Evolutionary conservation across 2,329 filamentous ascomycete species (phyloP).

Genomic region (Tolypocladium album): DNA sequence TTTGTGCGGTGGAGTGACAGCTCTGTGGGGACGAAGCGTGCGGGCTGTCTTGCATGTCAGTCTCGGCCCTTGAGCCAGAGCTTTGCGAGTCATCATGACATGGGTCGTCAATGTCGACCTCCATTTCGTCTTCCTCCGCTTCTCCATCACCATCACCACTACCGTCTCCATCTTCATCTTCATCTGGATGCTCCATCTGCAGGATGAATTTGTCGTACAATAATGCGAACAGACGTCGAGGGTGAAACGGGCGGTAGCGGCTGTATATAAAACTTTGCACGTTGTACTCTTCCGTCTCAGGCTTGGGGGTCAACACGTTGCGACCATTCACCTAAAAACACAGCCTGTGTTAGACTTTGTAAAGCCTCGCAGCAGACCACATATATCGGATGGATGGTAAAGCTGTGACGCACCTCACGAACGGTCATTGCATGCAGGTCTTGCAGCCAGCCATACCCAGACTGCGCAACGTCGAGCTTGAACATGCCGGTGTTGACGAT

Average conservation of each 20-base stretch:
- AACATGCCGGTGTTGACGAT: conserved; percentile 58
- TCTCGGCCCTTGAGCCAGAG: background rate
- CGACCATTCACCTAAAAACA: conserved; percentile 27
- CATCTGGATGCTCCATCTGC: conserved; percentile 31
- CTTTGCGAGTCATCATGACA: conserved; percentile 2
- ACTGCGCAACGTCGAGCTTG: conserved; percentile 51
- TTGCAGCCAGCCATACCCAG: conserved; percentile 59
- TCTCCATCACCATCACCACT: conserved; percentile 17
- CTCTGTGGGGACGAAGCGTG: conserved; percentile 11
- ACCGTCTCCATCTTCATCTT: conserved; percentile 21
- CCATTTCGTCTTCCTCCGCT: conserved; percentile 6
- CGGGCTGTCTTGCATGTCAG: background rate
- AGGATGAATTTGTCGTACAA: conserved; percentile 40
- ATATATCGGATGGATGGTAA: background rate
- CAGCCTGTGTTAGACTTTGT: background rate
- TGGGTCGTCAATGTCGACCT: conserved; percentile 9
- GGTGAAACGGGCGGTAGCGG: conserved; percentile 44
- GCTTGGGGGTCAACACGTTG: conserved; percentile 51
- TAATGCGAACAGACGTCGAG: conserved; percentile 31
- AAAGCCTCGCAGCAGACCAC: background rate
- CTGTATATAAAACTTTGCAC: conserved; percentile 62
- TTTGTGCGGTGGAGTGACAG: conserved; percentile 11
- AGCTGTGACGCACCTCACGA: conserved; percentile 31
- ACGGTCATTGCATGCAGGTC: conserved; percentile 59
- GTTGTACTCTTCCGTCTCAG: conserved; percentile 63